These are phyloP conservation scores for Melampsora occidentalis DNA, from an alignment of 1,284 basidiomycete species.

Conservation along the genomic window DNA sequence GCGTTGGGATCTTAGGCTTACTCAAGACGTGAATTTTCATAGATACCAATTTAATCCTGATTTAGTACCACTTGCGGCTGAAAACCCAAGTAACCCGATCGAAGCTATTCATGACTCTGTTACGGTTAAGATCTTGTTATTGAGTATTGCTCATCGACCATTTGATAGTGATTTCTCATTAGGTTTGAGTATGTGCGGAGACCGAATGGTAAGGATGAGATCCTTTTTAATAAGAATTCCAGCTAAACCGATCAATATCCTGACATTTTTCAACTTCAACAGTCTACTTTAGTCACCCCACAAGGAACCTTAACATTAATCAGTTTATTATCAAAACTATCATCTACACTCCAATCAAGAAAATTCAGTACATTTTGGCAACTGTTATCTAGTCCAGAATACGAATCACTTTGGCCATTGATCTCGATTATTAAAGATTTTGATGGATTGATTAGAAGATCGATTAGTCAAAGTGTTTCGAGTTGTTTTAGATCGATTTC, in stretches of 20 bases:
- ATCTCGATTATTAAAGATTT: constrained; percentile 19
- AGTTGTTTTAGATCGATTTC: constrained; percentile 32
- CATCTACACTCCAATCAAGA: constrained; percentile 22
- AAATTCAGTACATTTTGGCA: constrained; percentile 27
- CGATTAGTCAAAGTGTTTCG: constrained; percentile 28
- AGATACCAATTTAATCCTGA: constrained; percentile 42
- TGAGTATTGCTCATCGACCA: constrained; percentile 38
- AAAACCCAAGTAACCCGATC: constrained; percentile 36
- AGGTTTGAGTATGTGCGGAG: constrained; percentile 36
- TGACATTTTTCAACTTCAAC: background rate
- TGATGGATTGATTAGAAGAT: constrained; percentile 18
- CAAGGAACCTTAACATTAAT: constrained; percentile 30
- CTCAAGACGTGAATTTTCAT: background rate
- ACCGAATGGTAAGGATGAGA: constrained; percentile 24
- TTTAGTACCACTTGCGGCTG: constrained; percentile 38
- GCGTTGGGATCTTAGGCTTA: too few relatives aligned
- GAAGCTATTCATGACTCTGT: constrained; percentile 42
- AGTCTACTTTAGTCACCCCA: constrained; percentile 39
- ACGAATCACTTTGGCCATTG: constrained; percentile 11
- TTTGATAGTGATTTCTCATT: constrained; percentile 41
- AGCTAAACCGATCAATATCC: background rate
- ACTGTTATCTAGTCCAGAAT: constrained; percentile 3
- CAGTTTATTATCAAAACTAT: constrained; percentile 26
- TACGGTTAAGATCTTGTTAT: constrained; percentile 37
- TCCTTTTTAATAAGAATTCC: background rate